Evolutionary conservation across 2,329 filamentous ascomycete species (phyloP).

Genomic region (Trichoderma sp.): DNA sequence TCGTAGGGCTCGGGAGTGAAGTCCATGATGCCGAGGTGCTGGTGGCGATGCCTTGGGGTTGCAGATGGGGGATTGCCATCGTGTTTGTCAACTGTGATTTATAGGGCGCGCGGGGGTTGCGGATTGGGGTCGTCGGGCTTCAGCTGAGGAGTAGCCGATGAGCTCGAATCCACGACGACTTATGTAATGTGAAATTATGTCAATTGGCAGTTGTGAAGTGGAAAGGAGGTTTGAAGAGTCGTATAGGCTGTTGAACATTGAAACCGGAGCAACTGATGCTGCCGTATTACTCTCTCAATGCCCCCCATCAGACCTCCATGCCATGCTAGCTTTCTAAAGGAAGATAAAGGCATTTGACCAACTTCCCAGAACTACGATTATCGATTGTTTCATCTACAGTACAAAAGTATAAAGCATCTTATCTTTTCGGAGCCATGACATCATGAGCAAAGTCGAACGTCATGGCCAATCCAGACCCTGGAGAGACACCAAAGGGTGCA

Average conservation of each 20-base stretch:
- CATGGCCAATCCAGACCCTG: not conserved
- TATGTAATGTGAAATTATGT: not conserved
- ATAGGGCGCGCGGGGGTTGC: constrained; percentile 25
- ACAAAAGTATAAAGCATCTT: too few species aligned
- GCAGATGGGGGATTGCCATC: too few species aligned
- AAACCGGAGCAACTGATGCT: not conserved
- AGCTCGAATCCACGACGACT: not conserved
- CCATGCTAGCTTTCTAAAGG: not conserved
- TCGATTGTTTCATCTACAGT: too few species aligned
- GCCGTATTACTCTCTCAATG: not conserved
- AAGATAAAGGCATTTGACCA: too few species aligned
- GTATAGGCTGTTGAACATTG: not conserved
- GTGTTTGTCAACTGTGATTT: not conserved
- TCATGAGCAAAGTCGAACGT: constrained; percentile 4
- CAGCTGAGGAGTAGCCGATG: not conserved
- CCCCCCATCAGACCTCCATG: not conserved
- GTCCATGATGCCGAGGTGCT: constrained; percentile 21
- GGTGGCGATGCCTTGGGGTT: not conserved
- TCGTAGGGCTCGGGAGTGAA: constrained; percentile 29
- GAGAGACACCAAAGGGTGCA: not conserved
- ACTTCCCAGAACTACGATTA: too few species aligned
- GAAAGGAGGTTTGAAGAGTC: not conserved
- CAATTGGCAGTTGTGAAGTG: too few species aligned
- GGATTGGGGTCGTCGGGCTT: constrained; percentile 9
- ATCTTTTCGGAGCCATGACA: not conserved